phyloP scores from a whole-genome alignment of 2,329 filamentous ascomycete genomes.

The Ascochyta koolunga region DNA sequence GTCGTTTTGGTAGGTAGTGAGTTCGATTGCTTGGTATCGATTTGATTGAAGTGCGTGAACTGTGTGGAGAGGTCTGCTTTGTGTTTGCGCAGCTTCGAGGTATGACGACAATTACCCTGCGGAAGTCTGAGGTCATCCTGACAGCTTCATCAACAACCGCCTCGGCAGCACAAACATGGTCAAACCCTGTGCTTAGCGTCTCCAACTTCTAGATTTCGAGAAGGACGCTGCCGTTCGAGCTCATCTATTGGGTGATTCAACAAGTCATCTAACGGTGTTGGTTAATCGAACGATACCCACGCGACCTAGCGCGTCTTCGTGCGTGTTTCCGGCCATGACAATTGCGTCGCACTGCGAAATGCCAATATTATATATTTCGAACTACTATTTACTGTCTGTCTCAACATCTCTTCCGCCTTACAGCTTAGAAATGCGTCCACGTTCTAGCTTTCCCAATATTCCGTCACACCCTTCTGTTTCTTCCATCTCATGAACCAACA shows the following conservation, averaged over 20 bases:
- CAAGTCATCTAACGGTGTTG: not conserved
- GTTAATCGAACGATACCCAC: not conserved
- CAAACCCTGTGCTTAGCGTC: too few relatives aligned
- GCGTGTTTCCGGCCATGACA: not conserved
- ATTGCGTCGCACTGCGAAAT: not conserved
- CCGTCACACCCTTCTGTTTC: constrained; percentile 19
- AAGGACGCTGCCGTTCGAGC: not conserved
- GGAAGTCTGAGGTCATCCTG: constrained; percentile 26
- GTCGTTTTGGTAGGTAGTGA: not conserved
- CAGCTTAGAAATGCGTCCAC: not conserved
- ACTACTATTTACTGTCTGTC: not conserved
- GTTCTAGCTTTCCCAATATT: constrained; percentile 19
- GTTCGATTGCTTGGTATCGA: not conserved
- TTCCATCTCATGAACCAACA: constrained; percentile 49
- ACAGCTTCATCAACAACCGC: constrained; percentile 7
- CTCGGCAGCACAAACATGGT: not conserved
- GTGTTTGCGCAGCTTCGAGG: not conserved
- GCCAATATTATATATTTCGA: not conserved
- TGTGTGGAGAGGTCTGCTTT: not conserved
- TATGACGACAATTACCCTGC: constrained; percentile 3
- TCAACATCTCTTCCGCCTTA: too few relatives aligned
- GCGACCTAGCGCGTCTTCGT: not conserved
- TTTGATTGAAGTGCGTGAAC: not conserved
- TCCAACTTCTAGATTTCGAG: too few relatives aligned
- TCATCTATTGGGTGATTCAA: not conserved